These are phyloP conservation scores for Phytophthora nicotianae DNA, from an alignment of 352 stramenopile species.

Conservation along the genomic window DNA sequence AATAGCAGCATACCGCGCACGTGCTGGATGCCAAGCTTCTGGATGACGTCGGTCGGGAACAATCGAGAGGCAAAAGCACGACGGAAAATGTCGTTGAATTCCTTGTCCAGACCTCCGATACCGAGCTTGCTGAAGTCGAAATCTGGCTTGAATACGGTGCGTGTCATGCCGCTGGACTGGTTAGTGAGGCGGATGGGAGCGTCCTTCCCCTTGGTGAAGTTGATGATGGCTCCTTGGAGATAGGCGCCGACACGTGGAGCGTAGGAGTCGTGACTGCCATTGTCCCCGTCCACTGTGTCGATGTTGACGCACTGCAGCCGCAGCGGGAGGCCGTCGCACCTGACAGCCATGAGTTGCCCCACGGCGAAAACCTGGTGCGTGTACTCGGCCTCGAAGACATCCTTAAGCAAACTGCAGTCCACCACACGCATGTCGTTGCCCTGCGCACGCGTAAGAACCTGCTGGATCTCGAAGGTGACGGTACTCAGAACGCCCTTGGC, in stretches of 20 bases:
- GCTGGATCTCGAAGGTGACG: constrained; percentile 85
- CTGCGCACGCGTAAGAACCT: constrained; percentile 75
- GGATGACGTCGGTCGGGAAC: constrained; percentile 95
- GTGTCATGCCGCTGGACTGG: constrained; percentile 74
- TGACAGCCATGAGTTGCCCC: constrained; percentile 75
- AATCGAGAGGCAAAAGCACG: constrained; percentile 98
- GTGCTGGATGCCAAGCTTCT: constrained; percentile 99
- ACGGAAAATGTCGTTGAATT: constrained; percentile 99
- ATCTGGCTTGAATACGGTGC: constrained; percentile 94
- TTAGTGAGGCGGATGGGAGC: constrained; percentile 79
- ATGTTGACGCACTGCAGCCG: constrained; percentile 63
- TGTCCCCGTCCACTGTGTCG: constrained; percentile 56
- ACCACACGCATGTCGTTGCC: constrained; percentile 61
- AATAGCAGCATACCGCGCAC: constrained; percentile 94
- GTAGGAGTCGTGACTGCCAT: constrained; percentile 29
- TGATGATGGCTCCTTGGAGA: constrained; percentile 71
- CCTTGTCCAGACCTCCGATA: constrained; percentile 98
- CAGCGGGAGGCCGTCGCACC: constrained; percentile 67
- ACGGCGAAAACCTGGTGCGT: constrained; percentile 76
- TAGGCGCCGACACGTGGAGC: constrained; percentile 54
- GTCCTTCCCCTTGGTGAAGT: constrained; percentile 81
- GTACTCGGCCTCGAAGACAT: constrained; percentile 72
- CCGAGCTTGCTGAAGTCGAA: constrained; percentile 99
- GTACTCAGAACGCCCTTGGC: constrained; percentile 58
- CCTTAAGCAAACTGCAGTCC: constrained; percentile 77